Evolutionary conservation across 2,329 filamentous ascomycete species (phyloP).

Genomic region (Pseudopithomyces chartarum): DNA sequence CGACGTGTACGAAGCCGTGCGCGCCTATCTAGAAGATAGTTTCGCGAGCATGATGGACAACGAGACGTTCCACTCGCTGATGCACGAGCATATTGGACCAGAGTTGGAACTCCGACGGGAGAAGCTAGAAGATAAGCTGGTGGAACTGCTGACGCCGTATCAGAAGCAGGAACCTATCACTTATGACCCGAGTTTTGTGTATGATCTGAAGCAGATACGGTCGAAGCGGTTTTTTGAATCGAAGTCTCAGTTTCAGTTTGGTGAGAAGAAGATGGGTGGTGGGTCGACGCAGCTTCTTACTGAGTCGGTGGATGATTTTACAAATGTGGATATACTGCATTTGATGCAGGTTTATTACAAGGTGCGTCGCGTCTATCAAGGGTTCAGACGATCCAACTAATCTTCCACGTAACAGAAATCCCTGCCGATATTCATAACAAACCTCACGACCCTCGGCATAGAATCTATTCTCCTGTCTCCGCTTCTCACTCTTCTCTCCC

Average conservation of each 20-base stretch:
- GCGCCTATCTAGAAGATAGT: constrained; percentile 20
- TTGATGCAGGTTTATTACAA: constrained; percentile 35
- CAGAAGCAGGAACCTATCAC: constrained; percentile 22
- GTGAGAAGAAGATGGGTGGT: neutral
- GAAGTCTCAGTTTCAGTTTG: neutral
- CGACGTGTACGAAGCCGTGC: constrained; percentile 22
- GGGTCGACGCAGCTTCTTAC: constrained; percentile 17
- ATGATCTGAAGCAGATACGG: constrained; percentile 20
- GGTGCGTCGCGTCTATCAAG: constrained; percentile 8
- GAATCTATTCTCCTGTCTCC: constrained; percentile 31
- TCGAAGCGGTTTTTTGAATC: constrained; percentile 12
- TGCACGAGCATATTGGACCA: constrained; percentile 22
- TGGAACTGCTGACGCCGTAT: constrained; percentile 29
- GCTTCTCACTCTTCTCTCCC: constrained; percentile 25
- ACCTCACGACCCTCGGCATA: constrained; percentile 30
- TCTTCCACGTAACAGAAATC: constrained; percentile 23
- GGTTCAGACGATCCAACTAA: constrained; percentile 7
- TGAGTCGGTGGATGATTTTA: constrained; percentile 27
- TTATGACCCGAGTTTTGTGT: constrained; percentile 28
- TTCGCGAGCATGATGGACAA: constrained; percentile 22
- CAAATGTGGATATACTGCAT: constrained; percentile 31
- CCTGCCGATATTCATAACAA: constrained; percentile 32
- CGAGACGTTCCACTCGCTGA: constrained; percentile 18
- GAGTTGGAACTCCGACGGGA: constrained; percentile 21
- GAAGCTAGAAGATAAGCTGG: constrained; percentile 21